These are phyloP conservation scores for Talaromyces nanjingensis DNA, from an alignment of 495 filamentous ascomycete genomes.

Conservation along the genomic window DNA sequence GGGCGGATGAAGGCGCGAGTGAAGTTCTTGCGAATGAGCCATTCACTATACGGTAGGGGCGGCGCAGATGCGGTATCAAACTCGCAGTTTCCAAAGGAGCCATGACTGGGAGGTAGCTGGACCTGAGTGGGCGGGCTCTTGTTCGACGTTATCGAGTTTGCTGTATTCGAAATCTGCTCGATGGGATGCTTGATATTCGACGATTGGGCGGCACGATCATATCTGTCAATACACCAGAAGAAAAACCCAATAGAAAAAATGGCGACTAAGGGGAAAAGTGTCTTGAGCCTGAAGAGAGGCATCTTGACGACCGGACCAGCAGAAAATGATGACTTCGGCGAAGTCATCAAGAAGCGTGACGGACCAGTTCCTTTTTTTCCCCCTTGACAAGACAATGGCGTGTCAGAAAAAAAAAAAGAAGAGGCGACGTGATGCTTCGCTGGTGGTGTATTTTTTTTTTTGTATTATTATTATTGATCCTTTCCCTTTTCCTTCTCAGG, in stretches of 20 bases:
- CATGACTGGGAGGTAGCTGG: constrained; percentile 12
- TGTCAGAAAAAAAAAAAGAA: constrained; percentile 2
- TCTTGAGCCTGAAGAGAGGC: constrained; percentile 40
- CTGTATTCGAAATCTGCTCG: constrained; percentile 19
- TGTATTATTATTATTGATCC: constrained; percentile 9
- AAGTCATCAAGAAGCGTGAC: constrained; percentile 14
- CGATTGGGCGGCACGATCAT: constrained; percentile 35
- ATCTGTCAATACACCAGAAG: constrained; percentile 40
- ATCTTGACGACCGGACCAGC: constrained; percentile 30
- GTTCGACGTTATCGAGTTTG: constrained; percentile 61
- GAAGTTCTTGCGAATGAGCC: constrained; percentile 43
- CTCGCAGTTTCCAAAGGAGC: constrained; percentile 22
- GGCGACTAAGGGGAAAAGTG: constrained; percentile 36
- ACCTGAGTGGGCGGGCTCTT: constrained; percentile 46
- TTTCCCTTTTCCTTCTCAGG: constrained; percentile 5
- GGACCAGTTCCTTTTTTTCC: constrained; percentile 9
- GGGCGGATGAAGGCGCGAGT: constrained; percentile 42
- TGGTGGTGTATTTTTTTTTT: constrained; percentile 6
- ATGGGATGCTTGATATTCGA: constrained; percentile 34
- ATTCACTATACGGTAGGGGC: constrained; percentile 36
- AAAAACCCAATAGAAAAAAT: constrained; percentile 39
- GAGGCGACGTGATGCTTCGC: constrained; percentile 2
- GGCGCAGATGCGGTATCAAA: constrained; percentile 31
- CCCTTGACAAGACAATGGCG: constrained; percentile 1
- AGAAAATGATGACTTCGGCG: constrained; percentile 13